Evolutionary conservation across 345 rosid species (phyloP).

Genomic region (Aquilaria malaccensis): DNA sequence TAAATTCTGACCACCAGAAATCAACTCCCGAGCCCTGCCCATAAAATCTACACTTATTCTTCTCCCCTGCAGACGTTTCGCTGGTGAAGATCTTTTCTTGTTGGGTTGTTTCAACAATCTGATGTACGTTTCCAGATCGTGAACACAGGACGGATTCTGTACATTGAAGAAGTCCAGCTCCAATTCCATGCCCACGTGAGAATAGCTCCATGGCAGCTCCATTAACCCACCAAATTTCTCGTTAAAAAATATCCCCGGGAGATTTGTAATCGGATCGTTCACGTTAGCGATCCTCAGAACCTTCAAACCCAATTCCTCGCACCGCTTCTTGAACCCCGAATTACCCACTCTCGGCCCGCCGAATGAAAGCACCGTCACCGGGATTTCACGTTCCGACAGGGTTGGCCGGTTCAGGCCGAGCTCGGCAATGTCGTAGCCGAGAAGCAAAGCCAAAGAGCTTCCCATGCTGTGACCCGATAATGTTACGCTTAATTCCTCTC

Average conservation of each 20-base stretch:
- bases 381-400: not conserved
- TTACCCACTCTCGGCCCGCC: conserved; percentile 7
- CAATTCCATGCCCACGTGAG: not conserved
- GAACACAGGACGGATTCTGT: not conserved
- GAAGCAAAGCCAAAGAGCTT: conserved; percentile 36
- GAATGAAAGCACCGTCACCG: conserved; percentile 23
- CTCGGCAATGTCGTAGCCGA: conserved; percentile 29
- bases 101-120: too few relatives aligned
- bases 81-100: too few relatives aligned
- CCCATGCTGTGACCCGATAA: conserved; percentile 42
- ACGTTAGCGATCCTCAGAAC: not conserved
- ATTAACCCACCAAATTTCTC: not conserved
- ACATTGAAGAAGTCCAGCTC: not conserved
- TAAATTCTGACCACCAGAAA: too few relatives aligned
- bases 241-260: not conserved
- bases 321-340: not conserved
- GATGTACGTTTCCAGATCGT: not conserved
- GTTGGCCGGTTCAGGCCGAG: conserved; percentile 5
- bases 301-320: not conserved
- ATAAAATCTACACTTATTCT: too few relatives aligned
- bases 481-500: conserved; percentile 30
- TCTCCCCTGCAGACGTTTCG: too few relatives aligned
- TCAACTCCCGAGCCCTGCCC: too few relatives aligned
- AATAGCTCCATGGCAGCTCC: not conserved
- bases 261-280: not conserved